Base-by-base conservation (phyloP, 352 stramenopile genomes). In the Aphanomyces euteiches region DNA sequence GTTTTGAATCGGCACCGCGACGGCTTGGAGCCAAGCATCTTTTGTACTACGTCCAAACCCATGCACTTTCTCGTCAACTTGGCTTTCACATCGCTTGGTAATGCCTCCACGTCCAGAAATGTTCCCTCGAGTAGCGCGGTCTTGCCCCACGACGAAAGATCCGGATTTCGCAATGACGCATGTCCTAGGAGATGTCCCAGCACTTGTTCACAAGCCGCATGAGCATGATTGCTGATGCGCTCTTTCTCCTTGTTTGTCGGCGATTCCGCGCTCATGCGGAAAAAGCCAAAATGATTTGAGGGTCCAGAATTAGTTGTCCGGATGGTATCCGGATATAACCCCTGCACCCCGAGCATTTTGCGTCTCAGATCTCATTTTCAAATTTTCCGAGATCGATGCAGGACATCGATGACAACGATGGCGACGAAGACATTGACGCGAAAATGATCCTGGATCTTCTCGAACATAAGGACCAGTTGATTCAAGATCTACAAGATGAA, bases 1-100 rank as follows among this genome's bases (percentile, higher is more conserved):
- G 80, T 87, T 56, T 90, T 90, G 74, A 93, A 95, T 69, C 87
- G 85, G 59, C 87, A 95, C 60, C 87, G 83, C 67, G 87, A 95
- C 10, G 84, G 85, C 66, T 92, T 93, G 43, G 72, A 72, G 58
- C 87, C 87, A 5, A 95, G 47, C 54, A 92, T 83, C 74, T 89
- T 86, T 72, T 83, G 82, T 28, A 95, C 80, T 0, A 85, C 90
- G 47, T 82, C 83, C 36, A 95, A 72, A 71, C 92, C 87, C 87
- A 95, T 95, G 73, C 82, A 83, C 67, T 85, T 89, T 67, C 91
- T 91, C 69, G 91, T 85, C 58, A 93, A 72, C 56, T 86, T 70
- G 10, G 64, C 10, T 19, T 56, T 54, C 6, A 70, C 21, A 10
- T 70, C 45, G 15, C 7, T 7, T 38, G 47, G 47, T 37, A 56